Percentiles rank a stretch among this genome's conserved stretches.
Conservation (phyloP, 306 rosid genomes). For the Erythrophleum fordii region DNA sequence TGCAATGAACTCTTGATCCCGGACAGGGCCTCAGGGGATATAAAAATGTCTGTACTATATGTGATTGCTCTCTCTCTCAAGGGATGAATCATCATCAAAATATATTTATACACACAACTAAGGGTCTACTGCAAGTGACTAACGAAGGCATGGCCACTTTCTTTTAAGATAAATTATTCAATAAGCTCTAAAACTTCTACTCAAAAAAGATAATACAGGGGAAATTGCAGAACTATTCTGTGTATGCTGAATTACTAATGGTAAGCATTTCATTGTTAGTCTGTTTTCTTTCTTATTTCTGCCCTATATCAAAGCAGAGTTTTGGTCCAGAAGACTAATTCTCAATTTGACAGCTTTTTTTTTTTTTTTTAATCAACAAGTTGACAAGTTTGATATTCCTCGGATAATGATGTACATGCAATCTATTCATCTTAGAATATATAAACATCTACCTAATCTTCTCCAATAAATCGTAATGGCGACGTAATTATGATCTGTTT, state of each 20-base stretch:
- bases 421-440: constrained; percentile 26
- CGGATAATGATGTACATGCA: background rate
- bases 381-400: background rate
- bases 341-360: background rate
- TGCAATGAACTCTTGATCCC: background rate
- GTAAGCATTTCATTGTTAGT: background rate
- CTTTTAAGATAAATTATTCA: background rate
- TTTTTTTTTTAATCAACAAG: background rate
- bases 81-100: background rate
- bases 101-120: background rate
- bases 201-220: background rate
- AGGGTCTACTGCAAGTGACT: background rate
- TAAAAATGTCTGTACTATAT: background rate
- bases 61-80: too few relatives aligned
- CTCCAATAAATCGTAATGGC: constrained; percentile 3
- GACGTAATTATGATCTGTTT: constrained; percentile 14
- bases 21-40: background rate
- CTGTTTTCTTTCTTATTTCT: background rate
- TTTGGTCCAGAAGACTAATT: background rate
- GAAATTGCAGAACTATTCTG: background rate
- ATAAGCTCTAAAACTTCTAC: background rate
- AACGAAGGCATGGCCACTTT: constrained; percentile 1
- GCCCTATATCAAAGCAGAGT: background rate
- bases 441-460: constrained; percentile 18
- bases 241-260: background rate